Conservation (phyloP, 345 rosid genomes). For the Linum usitatissimum region DNA sequence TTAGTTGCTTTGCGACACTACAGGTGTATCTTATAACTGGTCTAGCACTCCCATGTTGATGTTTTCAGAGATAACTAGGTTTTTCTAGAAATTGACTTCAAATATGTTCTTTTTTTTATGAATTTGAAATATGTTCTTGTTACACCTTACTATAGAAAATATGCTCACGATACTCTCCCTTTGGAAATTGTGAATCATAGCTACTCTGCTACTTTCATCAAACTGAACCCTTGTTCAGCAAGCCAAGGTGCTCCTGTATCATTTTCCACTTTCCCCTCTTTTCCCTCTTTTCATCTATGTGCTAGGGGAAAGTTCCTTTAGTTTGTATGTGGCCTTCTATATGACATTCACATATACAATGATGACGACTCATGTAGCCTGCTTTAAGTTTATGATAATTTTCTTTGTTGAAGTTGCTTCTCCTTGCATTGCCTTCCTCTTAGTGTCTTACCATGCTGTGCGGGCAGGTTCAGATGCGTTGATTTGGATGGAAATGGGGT, state of each 20-base stretch:
- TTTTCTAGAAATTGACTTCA: background rate
- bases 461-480: constrained; percentile 4
- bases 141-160: no score
- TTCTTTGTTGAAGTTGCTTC: background rate
- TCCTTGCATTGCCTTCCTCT: background rate
- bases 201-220: no score
- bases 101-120: no score
- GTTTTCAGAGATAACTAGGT: background rate
- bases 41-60: background rate
- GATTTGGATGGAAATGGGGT: constrained; percentile 4
- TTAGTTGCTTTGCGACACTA: background rate
- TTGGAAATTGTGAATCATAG: background rate
- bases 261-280: no score
- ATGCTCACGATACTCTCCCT: background rate
- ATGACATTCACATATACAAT: background rate
- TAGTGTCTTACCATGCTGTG: background rate
- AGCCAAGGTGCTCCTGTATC: no score
- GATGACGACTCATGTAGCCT: background rate
- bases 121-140: no score
- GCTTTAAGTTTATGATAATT: background rate
- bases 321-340: background rate
- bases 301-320: background rate
- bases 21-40: background rate
- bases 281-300: no score
- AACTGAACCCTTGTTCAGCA: no score